phyloP scores from a whole-genome alignment of 169 alveolate genomes.

The Miamiensis avidus region DNA sequence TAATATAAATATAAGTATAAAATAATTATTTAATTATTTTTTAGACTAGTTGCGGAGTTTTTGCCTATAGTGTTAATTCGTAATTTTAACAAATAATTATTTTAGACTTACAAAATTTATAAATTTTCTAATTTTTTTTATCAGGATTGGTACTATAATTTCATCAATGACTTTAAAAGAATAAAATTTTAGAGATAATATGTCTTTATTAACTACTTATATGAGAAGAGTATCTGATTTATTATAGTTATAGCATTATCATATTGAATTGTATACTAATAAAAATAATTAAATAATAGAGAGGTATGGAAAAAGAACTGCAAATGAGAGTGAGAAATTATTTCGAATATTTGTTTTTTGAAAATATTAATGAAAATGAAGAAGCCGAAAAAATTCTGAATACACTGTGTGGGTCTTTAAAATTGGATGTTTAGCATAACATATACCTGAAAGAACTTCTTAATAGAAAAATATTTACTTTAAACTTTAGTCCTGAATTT shows the following conservation, averaged over 20 bases:
- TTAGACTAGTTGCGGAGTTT: conserved; percentile 13
- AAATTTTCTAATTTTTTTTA: too few species aligned
- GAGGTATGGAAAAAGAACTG: conserved; percentile 10
- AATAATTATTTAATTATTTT: too few species aligned
- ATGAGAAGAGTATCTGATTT: conserved; percentile 1
- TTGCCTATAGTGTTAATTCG: conserved; percentile 22
- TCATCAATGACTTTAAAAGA: not conserved
- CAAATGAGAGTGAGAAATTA: conserved; percentile 22
- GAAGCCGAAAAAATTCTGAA: conserved; percentile 18
- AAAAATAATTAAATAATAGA: not conserved
- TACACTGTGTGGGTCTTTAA: conserved; percentile 1
- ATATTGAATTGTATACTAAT: not conserved
- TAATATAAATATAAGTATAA: not conserved
- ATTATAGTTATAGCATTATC: too few species aligned
- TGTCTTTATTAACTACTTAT: conserved; percentile 4
- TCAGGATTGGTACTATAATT: conserved; percentile 7
- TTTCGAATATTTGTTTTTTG: conserved; percentile 21
- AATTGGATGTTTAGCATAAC: conserved; percentile 1
- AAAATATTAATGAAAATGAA: conserved; percentile 20
- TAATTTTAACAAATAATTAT: not conserved
- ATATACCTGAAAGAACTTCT: conserved; percentile 1
- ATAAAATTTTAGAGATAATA: conserved; percentile 1
- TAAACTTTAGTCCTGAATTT: conserved; percentile 4
- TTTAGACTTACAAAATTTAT: too few species aligned
- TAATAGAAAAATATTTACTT: not conserved